Evolutionary conservation across 106 monocot genomes (phyloP).

Genomic region (Gastrodia elata): DNA sequence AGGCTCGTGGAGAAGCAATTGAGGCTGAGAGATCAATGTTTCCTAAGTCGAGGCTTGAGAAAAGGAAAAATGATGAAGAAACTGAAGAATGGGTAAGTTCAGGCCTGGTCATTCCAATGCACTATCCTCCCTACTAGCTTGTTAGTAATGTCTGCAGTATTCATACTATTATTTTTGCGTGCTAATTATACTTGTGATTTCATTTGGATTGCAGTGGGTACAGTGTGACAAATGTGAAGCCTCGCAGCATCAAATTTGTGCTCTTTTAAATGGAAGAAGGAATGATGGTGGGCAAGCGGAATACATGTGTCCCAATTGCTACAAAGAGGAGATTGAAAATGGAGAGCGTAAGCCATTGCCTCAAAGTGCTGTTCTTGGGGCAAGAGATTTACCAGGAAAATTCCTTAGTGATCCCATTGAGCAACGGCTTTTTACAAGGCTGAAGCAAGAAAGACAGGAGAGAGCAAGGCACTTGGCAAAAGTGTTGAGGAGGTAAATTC

Average conservation of each 20-base stretch:
- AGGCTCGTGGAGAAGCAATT: conserved; percentile 79
- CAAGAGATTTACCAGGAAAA: conserved; percentile 90
- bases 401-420: conserved; percentile 90
- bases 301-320: conserved; percentile 96
- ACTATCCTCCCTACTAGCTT: background rate
- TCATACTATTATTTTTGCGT: background rate
- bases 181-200: conserved; percentile 1
- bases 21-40: conserved; percentile 55
- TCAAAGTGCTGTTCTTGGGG: conserved; percentile 95
- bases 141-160: background rate
- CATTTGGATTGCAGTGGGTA: conserved; percentile 64
- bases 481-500: conserved; percentile 68
- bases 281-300: conserved; percentile 98
- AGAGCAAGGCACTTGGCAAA: conserved; percentile 68
- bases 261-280: conserved; percentile 89
- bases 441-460: conserved; percentile 77
- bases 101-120: background rate
- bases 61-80: conserved; percentile 92
- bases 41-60: conserved; percentile 71
- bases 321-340: conserved; percentile 72
- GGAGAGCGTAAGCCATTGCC: conserved; percentile 85
- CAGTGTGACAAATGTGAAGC: conserved; percentile 99
- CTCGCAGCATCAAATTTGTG: conserved; percentile 99
- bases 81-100: conserved; percentile 84
- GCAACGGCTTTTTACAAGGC: conserved; percentile 56